phyloP scores from a whole-genome alignment of 176 grass and related monocot species.

The Pontederia paniculata region DNA sequence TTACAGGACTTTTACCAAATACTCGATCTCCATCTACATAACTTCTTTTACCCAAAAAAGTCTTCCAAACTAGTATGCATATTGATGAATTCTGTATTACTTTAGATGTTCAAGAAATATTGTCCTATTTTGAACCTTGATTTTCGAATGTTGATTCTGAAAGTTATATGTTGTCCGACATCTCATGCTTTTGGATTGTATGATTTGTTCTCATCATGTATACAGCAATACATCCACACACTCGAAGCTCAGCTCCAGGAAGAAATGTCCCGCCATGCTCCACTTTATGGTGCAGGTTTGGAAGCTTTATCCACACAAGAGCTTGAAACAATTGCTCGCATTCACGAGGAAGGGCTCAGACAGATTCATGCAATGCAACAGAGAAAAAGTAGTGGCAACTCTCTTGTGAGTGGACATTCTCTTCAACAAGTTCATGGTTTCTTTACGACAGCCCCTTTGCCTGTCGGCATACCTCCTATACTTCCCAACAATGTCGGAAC shows the following conservation, averaged over 20 bases:
- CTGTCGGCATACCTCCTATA: slow-evolving; percentile 43
- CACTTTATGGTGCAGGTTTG: slow-evolving; percentile 61
- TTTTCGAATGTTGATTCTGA: background rate
- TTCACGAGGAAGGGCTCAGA: slow-evolving; percentile 70
- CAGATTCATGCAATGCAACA: slow-evolving; percentile 59
- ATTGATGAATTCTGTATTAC: too few relatives aligned
- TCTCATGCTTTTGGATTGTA: too few relatives aligned
- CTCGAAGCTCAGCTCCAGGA: slow-evolving; percentile 83
- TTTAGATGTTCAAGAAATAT: too few relatives aligned
- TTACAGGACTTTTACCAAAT: too few relatives aligned
- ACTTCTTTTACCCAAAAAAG: too few relatives aligned
- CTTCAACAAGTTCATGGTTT: slow-evolving; percentile 42
- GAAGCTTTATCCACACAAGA: slow-evolving; percentile 60
- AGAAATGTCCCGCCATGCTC: slow-evolving; percentile 84
- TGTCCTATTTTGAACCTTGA: too few relatives aligned
- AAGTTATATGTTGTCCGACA: too few relatives aligned
- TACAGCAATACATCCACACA: slow-evolving; percentile 84
- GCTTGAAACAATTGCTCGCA: slow-evolving; percentile 66
- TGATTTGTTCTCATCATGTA: too few relatives aligned
- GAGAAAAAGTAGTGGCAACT: slow-evolving; percentile 44
- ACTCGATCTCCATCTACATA: too few relatives aligned
- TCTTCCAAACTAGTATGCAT: too few relatives aligned
- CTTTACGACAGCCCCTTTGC: slow-evolving; percentile 39
- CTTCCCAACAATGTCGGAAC: slow-evolving; percentile 48
- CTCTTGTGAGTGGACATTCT: slow-evolving; percentile 31